phyloP scores from a whole-genome alignment of 2,329 filamentous ascomycete species.

The Aspergillus jensenii region DNA sequence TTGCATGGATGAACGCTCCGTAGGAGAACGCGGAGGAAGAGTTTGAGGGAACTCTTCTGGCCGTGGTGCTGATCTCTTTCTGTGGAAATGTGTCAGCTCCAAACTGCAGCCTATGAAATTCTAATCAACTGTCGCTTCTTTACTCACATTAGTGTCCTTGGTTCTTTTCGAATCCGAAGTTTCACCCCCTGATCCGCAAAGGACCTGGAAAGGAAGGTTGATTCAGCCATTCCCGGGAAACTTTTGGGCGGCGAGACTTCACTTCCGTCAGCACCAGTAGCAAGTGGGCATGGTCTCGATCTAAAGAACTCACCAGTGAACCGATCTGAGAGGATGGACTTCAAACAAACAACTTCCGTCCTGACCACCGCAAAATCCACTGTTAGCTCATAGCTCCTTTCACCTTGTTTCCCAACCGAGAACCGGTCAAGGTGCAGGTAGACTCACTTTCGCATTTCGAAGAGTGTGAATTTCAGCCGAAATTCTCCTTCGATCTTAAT shows the following conservation, averaged over 20 bases:
- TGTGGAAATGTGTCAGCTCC: slow-evolving; percentile 22
- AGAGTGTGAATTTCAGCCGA: slow-evolving; percentile 74
- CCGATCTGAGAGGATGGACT: slow-evolving; percentile 59
- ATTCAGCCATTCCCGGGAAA: slow-evolving; percentile 78
- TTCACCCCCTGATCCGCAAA: slow-evolving; percentile 88
- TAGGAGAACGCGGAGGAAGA: slow-evolving; percentile 39
- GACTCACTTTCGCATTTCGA: slow-evolving; percentile 64
- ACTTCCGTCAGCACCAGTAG: slow-evolving; percentile 12
- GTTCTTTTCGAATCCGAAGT: slow-evolving; percentile 78
- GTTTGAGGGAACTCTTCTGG: slow-evolving; percentile 39
- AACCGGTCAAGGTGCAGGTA: not conserved
- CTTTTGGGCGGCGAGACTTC: slow-evolving; percentile 58
- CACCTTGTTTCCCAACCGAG: not conserved
- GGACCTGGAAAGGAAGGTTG: slow-evolving; percentile 74
- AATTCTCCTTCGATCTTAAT: slow-evolving; percentile 72
- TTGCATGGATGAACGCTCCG: slow-evolving; percentile 38
- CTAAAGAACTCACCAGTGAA: slow-evolving; percentile 60
- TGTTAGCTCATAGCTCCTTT: slow-evolving; percentile 18
- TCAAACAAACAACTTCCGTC: slow-evolving; percentile 52
- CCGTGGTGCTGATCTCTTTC: slow-evolving; percentile 40
- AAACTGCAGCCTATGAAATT: not conserved
- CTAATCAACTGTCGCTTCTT: not conserved
- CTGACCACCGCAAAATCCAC: slow-evolving; percentile 16
- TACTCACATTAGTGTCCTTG: slow-evolving; percentile 55
- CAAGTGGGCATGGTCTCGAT: not conserved